Percentiles rank a stretch among this genome's conserved stretches.
Conservation (phyloP, 352 stramenopile species). For the Globisporangium barbulae region DNA sequence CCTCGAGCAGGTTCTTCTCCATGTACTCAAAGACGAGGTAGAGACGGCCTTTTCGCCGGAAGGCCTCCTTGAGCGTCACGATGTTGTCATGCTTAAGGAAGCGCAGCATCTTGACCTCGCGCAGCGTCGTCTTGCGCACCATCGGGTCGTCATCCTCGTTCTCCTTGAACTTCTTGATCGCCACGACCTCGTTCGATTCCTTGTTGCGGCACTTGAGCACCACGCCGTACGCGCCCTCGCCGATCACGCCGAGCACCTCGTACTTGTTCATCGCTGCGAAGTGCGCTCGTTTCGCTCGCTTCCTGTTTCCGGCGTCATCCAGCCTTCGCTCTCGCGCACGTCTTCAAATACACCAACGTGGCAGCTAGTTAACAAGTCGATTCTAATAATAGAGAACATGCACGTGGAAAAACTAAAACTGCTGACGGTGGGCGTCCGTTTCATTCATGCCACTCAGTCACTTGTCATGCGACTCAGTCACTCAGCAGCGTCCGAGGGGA, state of each 20-base stretch:
- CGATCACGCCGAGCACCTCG: constrained; percentile 92
- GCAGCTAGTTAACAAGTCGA: neutral
- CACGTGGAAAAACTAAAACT: neutral
- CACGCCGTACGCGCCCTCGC: constrained; percentile 92
- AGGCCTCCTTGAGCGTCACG: constrained; percentile 97
- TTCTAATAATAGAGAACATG: neutral
- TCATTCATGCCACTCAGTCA: neutral
- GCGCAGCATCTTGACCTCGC: constrained; percentile 98
- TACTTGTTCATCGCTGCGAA: constrained; percentile 91
- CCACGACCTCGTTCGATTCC: constrained; percentile 96
- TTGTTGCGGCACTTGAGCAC: constrained; percentile 93
- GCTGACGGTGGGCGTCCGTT: constrained; percentile 3
- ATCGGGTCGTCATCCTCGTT: constrained; percentile 89
- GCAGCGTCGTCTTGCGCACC: constrained; percentile 92
- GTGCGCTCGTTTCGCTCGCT: constrained; percentile 1
- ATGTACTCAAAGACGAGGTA: constrained; percentile 99
- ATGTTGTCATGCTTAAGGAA: constrained; percentile 98
- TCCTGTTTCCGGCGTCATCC: constrained; percentile 9
- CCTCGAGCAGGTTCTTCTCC: constrained; percentile 94
- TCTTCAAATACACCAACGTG: neutral
- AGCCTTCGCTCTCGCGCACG: neutral
- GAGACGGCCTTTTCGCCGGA: constrained; percentile 94
- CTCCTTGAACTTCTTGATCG: constrained; percentile 99
- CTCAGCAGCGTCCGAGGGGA: neutral
- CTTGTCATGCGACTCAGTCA: neutral